Base-by-base conservation (phyloP, 345 rosid genomes). In the Eutrema yunnanense region DNA sequence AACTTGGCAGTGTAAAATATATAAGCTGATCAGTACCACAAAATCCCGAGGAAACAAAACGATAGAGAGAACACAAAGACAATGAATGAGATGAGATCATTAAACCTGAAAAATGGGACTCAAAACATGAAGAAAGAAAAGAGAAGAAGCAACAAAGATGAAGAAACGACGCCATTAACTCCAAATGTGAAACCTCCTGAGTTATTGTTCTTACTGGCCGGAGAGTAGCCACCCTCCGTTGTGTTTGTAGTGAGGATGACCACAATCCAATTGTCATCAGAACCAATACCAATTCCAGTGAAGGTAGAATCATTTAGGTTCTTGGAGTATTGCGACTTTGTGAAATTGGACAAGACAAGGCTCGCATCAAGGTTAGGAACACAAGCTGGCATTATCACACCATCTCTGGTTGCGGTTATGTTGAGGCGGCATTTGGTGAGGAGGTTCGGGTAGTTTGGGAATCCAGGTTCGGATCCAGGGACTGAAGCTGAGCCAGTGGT, bases 211-310 rank as follows among this genome's bases (percentile, higher is more conserved):
- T 61, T 53, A 13, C 33, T 19, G 6, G 75, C 66, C 1, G 85
- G 63, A 58, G 53, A 73, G 64, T 7, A 91, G 76, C 85, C 81
- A 76, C 96, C 97, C 8, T 77, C 89, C 1, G 90, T 66, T 16
- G 93, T 79, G 63, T 9, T 81, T 2, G 96, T 94, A 48, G 93
- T 83, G 58, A 89, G 79, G 48, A 94, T 76, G 41, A 88, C 93
- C 9, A 94, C 96, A 10, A 86, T 79, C 98, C 98, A 94, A 75
- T 85, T 56, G 34, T 80, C 84, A 4, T 91, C 86, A 42, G 92
- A 85, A 58, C 92, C 88, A 42, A 94, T 79, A 49, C 98, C 97
- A 19, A 73, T 80, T 49, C 90, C 92, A 2, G 88, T 84, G 76
- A 74, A 91, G 75, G 79, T 85, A 38, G 92, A 77, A 70, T 86